Evolutionary conservation across 305 asterid species (phyloP).

Genomic region (Ajuga reptans): DNA sequence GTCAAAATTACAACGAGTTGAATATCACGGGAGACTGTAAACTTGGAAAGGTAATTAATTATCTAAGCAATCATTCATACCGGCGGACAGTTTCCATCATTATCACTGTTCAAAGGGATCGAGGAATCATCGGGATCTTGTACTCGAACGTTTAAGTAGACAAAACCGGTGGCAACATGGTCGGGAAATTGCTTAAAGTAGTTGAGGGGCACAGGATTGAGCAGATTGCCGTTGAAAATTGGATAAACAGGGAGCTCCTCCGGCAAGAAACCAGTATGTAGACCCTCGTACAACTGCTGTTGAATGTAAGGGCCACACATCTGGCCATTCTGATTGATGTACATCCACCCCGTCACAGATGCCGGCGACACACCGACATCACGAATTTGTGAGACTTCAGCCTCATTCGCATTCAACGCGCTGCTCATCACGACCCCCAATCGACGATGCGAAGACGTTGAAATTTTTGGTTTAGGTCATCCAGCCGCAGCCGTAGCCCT

Average conservation of each 20-base stretch:
- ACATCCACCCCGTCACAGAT: slow-evolving; percentile 85
- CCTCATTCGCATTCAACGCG: slow-evolving; percentile 40
- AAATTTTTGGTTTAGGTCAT: too few relatives aligned
- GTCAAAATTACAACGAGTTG: slow-evolving; percentile 11
- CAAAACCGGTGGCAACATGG: slow-evolving; percentile 76
- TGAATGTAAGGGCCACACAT: slow-evolving; percentile 94
- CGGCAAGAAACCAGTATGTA: slow-evolving; percentile 75
- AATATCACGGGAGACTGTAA: not conserved
- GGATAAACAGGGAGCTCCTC: slow-evolving; percentile 80
- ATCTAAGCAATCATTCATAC: slow-evolving; percentile 26
- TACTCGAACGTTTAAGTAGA: slow-evolving; percentile 33
- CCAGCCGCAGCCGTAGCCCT: too few relatives aligned
- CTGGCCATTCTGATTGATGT: slow-evolving; percentile 69
- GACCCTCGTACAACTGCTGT: slow-evolving; percentile 75
- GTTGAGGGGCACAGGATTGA: slow-evolving; percentile 64
- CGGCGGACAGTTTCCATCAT: slow-evolving; percentile 25
- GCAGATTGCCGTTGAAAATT: slow-evolving; percentile 46
- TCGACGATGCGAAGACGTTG: not conserved
- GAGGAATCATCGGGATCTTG: slow-evolving; percentile 22
- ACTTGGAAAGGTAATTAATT: not conserved
- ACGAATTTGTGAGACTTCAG: slow-evolving; percentile 22
- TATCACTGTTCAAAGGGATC: slow-evolving; percentile 22
- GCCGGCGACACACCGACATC: slow-evolving; percentile 29
- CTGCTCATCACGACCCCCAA: slow-evolving; percentile 35
- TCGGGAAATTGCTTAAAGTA: slow-evolving; percentile 71